Base-by-base conservation (phyloP, 257 asterid species). In the Catharanthus roseus region DNA sequence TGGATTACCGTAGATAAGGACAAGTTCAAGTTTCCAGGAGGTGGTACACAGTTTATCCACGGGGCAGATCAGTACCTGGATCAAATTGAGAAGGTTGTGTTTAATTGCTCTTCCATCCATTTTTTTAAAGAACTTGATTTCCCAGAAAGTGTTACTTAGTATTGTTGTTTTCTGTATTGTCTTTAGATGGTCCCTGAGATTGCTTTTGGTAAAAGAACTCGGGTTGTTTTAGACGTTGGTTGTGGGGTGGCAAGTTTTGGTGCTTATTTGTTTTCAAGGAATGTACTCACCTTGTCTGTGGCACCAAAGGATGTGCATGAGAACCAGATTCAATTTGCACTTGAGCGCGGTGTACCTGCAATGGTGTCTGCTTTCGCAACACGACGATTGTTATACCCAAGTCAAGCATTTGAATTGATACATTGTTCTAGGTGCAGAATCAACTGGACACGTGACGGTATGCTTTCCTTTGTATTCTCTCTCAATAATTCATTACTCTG, bases 221-320 rank as follows among this genome's bases (percentile, higher is more conserved):
- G 98, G 65, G 95, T 93, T 72, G 96, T 86, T 77, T 73, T 93
- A 85, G 98, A 93, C 79, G 86, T 91, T 61, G 98, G 96, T 71
- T 93, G 98, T 75, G 97, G 97, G 75, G 97, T 93, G 56, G 98
- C 98, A 0, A 93, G 98, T 89, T 93, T 91, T 77, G 97, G 98
- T 53, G 97, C 98, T 49, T 93, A 93, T 85, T 76, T 93, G 61
- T 75, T 91, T 68, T 87, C 97, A 67, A 77, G 93, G 65, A 83
- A 93, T 54, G 96, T 86, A 69, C 82, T 86, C 75, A 89, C 98
- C 34, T 82, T 93, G 49, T 93, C 98, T 44, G 82, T 93, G 29
- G 98, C 98, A 72, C 97, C 98, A 31, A 93, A 93, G 87, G 97
- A 87, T 62, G 96, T 89, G 75, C 96, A 89, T 69, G 98, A 93